Conservation (phyloP, 345 rosid species). For the Psidium guajava region DNA sequence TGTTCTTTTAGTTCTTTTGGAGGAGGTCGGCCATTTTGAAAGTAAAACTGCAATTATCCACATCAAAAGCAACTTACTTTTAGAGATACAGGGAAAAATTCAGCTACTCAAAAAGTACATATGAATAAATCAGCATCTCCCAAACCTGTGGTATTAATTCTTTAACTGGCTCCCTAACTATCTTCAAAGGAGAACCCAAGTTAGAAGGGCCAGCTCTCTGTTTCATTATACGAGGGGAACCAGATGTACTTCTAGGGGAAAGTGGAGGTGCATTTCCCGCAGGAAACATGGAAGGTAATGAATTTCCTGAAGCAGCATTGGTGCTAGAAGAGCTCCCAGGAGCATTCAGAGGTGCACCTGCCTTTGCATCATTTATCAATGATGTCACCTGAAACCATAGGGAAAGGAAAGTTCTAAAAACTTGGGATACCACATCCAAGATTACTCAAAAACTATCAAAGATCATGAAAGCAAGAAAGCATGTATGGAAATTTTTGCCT, state of each 20-base stretch:
- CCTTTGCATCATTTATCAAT: constrained; percentile 63
- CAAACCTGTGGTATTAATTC: constrained; percentile 85
- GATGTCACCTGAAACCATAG: constrained; percentile 47
- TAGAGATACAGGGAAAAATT: neutral
- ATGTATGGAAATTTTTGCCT: neutral
- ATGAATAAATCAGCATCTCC: neutral
- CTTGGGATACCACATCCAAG: neutral
- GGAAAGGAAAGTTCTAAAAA: neutral
- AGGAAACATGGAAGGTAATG: constrained; percentile 75
- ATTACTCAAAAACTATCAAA: neutral
- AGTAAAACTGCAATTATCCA: constrained; percentile 61
- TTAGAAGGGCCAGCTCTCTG: constrained; percentile 58
- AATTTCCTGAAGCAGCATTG: constrained; percentile 37
- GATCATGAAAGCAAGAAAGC: neutral
- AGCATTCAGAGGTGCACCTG: constrained; percentile 38
- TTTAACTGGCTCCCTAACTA: constrained; percentile 45
- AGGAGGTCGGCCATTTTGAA: constrained; percentile 70
- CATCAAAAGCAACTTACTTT: neutral
- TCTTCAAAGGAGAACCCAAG: constrained; percentile 64
- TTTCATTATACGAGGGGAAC: constrained; percentile 60
- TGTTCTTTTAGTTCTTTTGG: constrained; percentile 62
- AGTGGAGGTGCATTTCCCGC: constrained; percentile 80
- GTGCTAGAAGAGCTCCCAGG: constrained; percentile 29
- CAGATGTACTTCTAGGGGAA: constrained; percentile 71
- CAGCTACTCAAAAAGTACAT: neutral